phyloP scores from a whole-genome alignment of 768 basidiomycete species.

The Russula foetens region DNA sequence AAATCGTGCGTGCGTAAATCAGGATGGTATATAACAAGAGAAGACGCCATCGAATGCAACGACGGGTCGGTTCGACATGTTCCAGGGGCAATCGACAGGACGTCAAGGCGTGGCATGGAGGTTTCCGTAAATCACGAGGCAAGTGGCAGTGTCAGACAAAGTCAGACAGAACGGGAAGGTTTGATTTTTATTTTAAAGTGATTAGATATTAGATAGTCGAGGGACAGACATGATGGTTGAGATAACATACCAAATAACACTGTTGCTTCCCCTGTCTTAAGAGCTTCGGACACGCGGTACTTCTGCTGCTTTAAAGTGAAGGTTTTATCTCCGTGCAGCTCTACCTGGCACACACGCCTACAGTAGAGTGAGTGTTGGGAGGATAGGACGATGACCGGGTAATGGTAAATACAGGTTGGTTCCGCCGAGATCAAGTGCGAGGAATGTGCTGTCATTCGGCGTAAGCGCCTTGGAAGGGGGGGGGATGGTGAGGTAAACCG shows the following conservation, averaged over 20 bases:
- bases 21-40: background rate
- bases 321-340: constrained; percentile 80
- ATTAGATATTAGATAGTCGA: background rate
- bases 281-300: constrained; percentile 87
- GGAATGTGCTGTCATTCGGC: constrained; percentile 63
- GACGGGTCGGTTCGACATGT: no score
- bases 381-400: background rate
- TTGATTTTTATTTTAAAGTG: background rate
- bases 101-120: background rate
- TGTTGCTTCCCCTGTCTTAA: constrained; percentile 88
- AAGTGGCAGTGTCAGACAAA: no score
- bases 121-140: background rate
- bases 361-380: constrained; percentile 10
- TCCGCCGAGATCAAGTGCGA: constrained; percentile 94
- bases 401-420: constrained; percentile 70
- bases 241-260: constrained; percentile 66
- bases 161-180: no score
- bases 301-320: constrained; percentile 92
- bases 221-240: background rate
- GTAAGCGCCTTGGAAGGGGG: no score
- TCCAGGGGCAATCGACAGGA: background rate
- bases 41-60: no score
- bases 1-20: background rate
- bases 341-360: constrained; percentile 93
- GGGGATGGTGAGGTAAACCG: constrained; percentile 3